These are phyloP conservation scores for Aspergillus biplanus DNA, from an alignment of 495 filamentous ascomycete genomes.

Conservation along the genomic window DNA sequence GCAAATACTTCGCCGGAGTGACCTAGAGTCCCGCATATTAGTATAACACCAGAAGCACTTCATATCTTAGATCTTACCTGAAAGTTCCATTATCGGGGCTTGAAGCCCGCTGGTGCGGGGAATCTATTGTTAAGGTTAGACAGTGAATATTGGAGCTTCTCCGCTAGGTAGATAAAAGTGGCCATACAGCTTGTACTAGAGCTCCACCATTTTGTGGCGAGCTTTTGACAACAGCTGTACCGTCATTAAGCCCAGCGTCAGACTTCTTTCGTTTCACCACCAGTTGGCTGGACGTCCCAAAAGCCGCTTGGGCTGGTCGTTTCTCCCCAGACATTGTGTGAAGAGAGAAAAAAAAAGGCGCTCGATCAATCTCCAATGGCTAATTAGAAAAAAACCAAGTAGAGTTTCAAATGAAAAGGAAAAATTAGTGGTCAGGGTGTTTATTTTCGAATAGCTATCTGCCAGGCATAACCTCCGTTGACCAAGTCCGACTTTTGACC, in stretches of 20 bases:
- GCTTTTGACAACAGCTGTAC: constrained; percentile 65
- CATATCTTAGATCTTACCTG: constrained; percentile 54
- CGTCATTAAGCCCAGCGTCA: constrained; percentile 64
- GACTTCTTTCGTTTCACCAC: constrained; percentile 88
- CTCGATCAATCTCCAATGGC: neutral
- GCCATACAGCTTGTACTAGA: constrained; percentile 81
- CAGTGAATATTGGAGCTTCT: neutral
- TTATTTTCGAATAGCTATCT: neutral
- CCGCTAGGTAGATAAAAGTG: constrained; percentile 4
- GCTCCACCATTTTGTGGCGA: constrained; percentile 66
- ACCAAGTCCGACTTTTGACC: constrained; percentile 10
- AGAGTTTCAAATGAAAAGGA: neutral
- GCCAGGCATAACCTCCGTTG: neutral
- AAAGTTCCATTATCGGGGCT: constrained; percentile 93
- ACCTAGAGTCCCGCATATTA: constrained; percentile 39
- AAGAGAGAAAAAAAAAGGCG: neutral
- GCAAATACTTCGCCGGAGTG: constrained; percentile 85
- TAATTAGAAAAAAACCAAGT: neutral
- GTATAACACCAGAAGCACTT: neutral
- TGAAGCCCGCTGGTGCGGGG: constrained; percentile 84
- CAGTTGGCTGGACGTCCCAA: constrained; percentile 72
- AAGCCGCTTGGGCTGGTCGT: constrained; percentile 78
- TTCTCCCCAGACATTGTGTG: constrained; percentile 83
- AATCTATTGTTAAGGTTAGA: constrained; percentile 54
- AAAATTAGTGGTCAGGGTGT: neutral